Evolutionary conservation across 176 grass and related monocot genomes (phyloP).

Genomic region (Zoysia japonica): DNA sequence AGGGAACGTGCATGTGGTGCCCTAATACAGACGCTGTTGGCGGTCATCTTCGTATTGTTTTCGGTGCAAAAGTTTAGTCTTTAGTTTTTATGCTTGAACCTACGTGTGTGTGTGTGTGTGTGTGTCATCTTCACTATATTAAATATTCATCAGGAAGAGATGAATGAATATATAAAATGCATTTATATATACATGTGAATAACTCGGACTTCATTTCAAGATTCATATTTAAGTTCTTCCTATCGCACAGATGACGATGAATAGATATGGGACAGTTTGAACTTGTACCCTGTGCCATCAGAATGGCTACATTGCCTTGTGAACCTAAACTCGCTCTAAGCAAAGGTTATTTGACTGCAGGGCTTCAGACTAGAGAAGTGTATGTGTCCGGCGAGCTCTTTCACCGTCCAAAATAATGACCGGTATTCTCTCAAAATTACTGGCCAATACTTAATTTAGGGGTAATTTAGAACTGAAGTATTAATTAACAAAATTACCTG

Average conservation of each 20-base stretch:
- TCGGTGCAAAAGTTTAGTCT: neutral
- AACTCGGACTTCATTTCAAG: neutral
- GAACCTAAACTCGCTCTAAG: too few relatives aligned
- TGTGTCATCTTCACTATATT: neutral
- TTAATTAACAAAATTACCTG: too few relatives aligned
- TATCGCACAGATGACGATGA: neutral
- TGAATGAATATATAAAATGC: neutral
- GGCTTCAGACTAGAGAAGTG: too few relatives aligned
- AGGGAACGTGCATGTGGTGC: too few relatives aligned
- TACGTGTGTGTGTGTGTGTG: neutral
- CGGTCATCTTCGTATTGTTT: neutral
- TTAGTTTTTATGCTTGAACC: neutral
- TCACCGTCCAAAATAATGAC: too few relatives aligned
- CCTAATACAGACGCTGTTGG: too few relatives aligned
- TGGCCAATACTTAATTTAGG: too few relatives aligned
- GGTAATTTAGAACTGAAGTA: too few relatives aligned
- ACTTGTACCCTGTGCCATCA: neutral
- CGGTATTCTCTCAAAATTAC: too few relatives aligned
- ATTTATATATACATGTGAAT: neutral
- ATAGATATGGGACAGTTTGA: neutral
- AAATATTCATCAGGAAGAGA: neutral
- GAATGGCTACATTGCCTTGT: neutral
- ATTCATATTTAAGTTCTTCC: neutral
- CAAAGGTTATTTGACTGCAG: too few relatives aligned
- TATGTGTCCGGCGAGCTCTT: too few relatives aligned